Evolutionary conservation across 2,329 filamentous ascomycete species (phyloP), one percentile per base, ranked within the genome.

Genomic region (Neonectria coccinea): DNA sequence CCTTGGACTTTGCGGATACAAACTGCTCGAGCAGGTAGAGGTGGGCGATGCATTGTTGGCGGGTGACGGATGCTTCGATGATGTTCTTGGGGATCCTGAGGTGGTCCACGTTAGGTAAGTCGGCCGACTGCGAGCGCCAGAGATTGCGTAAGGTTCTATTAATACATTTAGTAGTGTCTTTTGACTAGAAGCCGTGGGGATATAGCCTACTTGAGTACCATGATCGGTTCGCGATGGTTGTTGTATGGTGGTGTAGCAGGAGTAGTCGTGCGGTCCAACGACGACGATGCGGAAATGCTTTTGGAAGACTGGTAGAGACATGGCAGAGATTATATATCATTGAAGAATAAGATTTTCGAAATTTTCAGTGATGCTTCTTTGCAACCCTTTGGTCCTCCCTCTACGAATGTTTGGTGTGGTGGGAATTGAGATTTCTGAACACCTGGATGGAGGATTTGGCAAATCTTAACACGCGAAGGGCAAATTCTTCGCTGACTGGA

Each of bases 11-110:
- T 41, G 52, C 53, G 2, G 44, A 29, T 12, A 56, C 58, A 20
- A 71, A 66, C 10, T 66, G 58, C 25, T 71, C 67, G 8, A 65
- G 50, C 5, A 62, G 48, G 22, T 51, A 29, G 5, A 65, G 16
- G 50, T 62, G 54, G n/a, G 56, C 27, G 18, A 52, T 25, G 27
- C 59, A 58, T 27, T 62, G 47, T 6, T 44, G 58, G 8, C 47
- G 53, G 5, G 45, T 65, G 48, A 70, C 41, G 3, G 36, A 53
- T 6, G 53, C 18, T 6, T 62, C 8, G 16, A 67, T 20, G 3
- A 61, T 16, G 9, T 58, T 61, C 9, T 58, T 51, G 6, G 25
- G 11, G 33, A 59, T 55, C 12, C 22, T 20, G 10, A 67, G 25
- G 2, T 47, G 53, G 41, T 66, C 55, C 22, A 66, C 5, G 12